These are phyloP conservation scores for Fusarium falciforme DNA, from an alignment of 2,329 filamentous ascomycete species.

Conservation along the genomic window DNA sequence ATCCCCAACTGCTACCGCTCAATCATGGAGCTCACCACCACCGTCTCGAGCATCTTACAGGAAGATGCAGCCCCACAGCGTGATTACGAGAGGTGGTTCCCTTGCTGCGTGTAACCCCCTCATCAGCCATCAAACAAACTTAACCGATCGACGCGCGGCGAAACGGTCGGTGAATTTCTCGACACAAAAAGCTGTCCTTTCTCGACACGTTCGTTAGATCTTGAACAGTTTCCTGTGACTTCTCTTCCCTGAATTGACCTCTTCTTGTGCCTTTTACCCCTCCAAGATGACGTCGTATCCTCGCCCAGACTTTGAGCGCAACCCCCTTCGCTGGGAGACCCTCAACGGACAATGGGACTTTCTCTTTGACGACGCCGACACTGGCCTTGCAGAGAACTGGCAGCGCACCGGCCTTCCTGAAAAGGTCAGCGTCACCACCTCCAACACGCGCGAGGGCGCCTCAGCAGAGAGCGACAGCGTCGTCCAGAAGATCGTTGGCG, in stretches of 20 bases:
- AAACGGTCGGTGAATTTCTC: constrained; percentile 10
- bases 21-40: constrained; percentile 22
- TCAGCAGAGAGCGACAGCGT: constrained; percentile 51
- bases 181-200: constrained; percentile 7
- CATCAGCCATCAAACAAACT: constrained; percentile 3
- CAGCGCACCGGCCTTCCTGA: constrained; percentile 62
- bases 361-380: constrained; percentile 72
- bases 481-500: constrained; percentile 60
- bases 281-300: constrained; percentile 60
- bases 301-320: constrained; percentile 72
- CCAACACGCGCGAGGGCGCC: constrained; percentile 43
- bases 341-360: constrained; percentile 74
- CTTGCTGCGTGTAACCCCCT: not conserved
- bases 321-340: constrained; percentile 66
- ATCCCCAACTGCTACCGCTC: constrained; percentile 29
- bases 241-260: not conserved
- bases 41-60: constrained; percentile 15
- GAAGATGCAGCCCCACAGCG: constrained; percentile 19
- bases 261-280: not conserved
- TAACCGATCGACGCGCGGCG: constrained; percentile 21
- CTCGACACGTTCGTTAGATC: not conserved
- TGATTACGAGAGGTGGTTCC: constrained; percentile 26
- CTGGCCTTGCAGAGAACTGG: constrained; percentile 65
- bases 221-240: not conserved
- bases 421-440: constrained; percentile 47